Base-by-base conservation (phyloP, 1,284 basidiomycete genomes). In the Wolfiporia cocos region DNA sequence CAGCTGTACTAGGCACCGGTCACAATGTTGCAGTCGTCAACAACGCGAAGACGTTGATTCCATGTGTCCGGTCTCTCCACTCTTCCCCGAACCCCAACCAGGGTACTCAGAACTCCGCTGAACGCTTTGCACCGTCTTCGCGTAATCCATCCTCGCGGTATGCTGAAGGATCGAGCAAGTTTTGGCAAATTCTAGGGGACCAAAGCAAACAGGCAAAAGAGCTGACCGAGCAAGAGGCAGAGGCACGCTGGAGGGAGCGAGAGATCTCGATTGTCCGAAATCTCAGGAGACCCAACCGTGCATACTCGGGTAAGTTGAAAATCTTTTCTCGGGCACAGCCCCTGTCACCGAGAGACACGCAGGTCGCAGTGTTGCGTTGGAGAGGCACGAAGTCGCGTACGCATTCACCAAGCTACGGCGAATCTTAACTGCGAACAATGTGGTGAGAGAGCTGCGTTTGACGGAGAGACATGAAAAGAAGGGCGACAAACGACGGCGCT, bases 391-490 rank as follows among this genome's bases (percentile, higher is more conserved):
- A 37, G 60, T 74, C 32, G 59, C 55, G 2, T 7, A 55, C 2
- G 72, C 81, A 1, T 76, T 76, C 48, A 60, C 52, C 38, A 64
- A 57, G 23, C 68, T 90, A 7, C 69, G 75, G 41, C 47, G 39
- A n/a, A 74, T 78, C 39, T 63, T 89, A 15, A 49, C 51, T 26
- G 62, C 66, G 22, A 90, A 89, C 52, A 69, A 61, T 46, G 77
- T 90, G 10, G 59, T 66, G 14, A 52, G 53, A 26, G 78, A 81
- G 48, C 61, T 79, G 26, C 65, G 68, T 37, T 50, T 67, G 50
- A 59, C 68, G 37, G 67, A 72, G 48, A 68, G 86, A 51, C 86
- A 89, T 56, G 86, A 87, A 61, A 82, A 82, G 65, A 76, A 76
- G 60, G 81, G 82, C 37, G 71, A 67, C 40, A 83, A 82, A 58